These are phyloP conservation scores for Lotus japonicus DNA, from an alignment of 306 rosid genomes.

Conservation along the genomic window DNA sequence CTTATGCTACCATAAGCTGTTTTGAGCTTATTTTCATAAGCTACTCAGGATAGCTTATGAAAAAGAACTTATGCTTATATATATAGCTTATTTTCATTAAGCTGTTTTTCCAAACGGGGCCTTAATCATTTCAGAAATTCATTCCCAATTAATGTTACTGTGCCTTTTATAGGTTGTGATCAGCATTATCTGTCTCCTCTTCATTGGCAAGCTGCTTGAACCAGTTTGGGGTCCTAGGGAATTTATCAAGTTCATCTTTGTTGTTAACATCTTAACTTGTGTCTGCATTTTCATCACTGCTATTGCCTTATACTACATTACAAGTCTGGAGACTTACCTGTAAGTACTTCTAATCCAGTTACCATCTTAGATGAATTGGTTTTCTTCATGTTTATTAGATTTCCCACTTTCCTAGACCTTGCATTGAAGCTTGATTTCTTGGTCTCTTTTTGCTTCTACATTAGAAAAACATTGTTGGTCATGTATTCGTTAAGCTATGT, in stretches of 20 bases:
- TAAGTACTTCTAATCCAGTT: conserved; percentile 37
- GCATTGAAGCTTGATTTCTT: not conserved
- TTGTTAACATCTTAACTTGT: conserved; percentile 72
- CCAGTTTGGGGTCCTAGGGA: conserved; percentile 95
- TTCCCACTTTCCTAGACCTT: not conserved
- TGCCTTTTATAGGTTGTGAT: conserved; percentile 49
- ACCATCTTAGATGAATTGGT: conserved; percentile 1
- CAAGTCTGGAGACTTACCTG: conserved; percentile 71
- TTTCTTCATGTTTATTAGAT: conserved; percentile 1
- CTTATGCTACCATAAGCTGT: too few relatives aligned
- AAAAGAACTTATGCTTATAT: too few relatives aligned
- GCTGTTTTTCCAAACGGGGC: too few relatives aligned
- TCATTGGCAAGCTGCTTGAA: conserved; percentile 87
- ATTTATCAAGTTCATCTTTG: conserved; percentile 84
- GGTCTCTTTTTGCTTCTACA: conserved; percentile 3
- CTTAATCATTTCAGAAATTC: not conserved
- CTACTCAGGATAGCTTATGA: too few relatives aligned
- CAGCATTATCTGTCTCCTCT: conserved; percentile 65
- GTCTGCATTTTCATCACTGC: conserved; percentile 79
- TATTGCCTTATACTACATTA: conserved; percentile 72
- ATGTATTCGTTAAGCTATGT: not conserved
- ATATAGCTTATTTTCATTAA: too few relatives aligned
- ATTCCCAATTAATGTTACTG: not conserved
- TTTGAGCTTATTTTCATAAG: too few relatives aligned
- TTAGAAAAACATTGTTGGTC: not conserved